Evolutionary conservation across 495 filamentous ascomycete genomes (phyloP).

Genomic region (Polyplosphaeria fusca): DNA sequence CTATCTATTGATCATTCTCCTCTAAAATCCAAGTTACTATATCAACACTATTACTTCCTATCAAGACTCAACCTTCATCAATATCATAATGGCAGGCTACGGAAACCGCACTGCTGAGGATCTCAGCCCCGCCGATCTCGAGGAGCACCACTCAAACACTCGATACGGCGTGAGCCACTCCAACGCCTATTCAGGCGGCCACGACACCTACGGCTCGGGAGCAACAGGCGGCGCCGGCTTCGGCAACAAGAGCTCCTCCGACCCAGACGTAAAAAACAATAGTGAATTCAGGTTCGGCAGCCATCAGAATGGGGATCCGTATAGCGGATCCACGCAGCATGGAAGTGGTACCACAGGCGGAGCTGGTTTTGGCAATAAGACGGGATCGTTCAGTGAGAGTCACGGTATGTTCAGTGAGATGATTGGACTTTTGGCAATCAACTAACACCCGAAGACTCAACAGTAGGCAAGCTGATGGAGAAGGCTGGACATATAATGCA

Average conservation of each 20-base stretch:
- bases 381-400: slow-evolving; percentile 24
- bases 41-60: too few species aligned
- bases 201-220: slow-evolving; percentile 25
- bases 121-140: slow-evolving; percentile 6
- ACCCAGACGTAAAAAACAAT: slow-evolving; percentile 15
- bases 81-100: slow-evolving; percentile 23
- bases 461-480: slow-evolving; percentile 46
- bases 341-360: slow-evolving; percentile 33
- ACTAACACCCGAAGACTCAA: too few species aligned
- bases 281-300: slow-evolving; percentile 25
- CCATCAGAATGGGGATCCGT: slow-evolving; percentile 19
- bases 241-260: slow-evolving; percentile 28
- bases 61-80: background rate
- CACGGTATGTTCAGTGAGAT: slow-evolving; percentile 17
- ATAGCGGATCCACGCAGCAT: slow-evolving; percentile 28
- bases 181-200: slow-evolving; percentile 13
- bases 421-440: background rate
- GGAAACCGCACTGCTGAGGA: slow-evolving; percentile 12
- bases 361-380: slow-evolving; percentile 43
- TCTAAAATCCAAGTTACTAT: too few species aligned
- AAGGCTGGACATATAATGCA: slow-evolving; percentile 45
- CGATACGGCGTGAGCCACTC: slow-evolving; percentile 1
- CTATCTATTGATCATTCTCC: too few species aligned
- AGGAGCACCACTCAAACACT: slow-evolving; percentile 16
- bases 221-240: slow-evolving; percentile 32